Evolutionary conservation across 106 monocot genomes (phyloP), one percentile per base, ranked within the genome.

Genomic region (Alisma plantagoaquatica): DNA sequence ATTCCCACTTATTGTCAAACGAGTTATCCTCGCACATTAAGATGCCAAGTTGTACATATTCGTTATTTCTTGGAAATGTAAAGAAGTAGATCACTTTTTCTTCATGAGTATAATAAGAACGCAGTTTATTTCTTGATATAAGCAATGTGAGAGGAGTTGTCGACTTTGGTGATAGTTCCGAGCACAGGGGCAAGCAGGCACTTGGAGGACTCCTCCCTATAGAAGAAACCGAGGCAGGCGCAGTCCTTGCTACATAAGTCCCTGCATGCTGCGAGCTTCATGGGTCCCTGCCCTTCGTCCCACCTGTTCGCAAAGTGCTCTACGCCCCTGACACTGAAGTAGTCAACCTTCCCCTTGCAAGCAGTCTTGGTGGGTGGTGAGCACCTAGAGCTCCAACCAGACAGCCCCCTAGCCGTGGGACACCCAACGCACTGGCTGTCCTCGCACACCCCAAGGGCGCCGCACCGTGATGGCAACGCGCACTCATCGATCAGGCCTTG

Each of bases 391-490:
- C 56, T 56, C 56, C 56, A 56, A 21, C 56, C 56, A 14, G 22
- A 16, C 31, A 56, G 21, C 3, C 56, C 33, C 9, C 38, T 56
- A 0, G 56, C 20, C 33, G 31, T 31, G 18, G 56, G 56, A 35
- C 56, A 56, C 1, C 18, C 56, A 3, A 56, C 56, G 19, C 58
- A 59, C 42, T 33, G 8, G 23, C 19, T 19, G 51, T 27, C 16
- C 51, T 51, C 51, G 24, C 51, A 51, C 51, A 51, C 6, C 2
- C 75, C 84, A 9, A 79, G 50, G 1, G 1, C 21, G 0, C 79
- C 75, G 49, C 84, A 84, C 46, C 52, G 62, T 14, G 17, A 31
- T n/a, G 79, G 78, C 57, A 78, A 41, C 8, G 20, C 29, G 51
- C 83, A 83, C 14, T 38, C 25, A 10, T 19, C 51, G 51, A 51